These are phyloP conservation scores for Litsea cubeba DNA, from an alignment of 164 flowering plant species.

Conservation along the genomic window DNA sequence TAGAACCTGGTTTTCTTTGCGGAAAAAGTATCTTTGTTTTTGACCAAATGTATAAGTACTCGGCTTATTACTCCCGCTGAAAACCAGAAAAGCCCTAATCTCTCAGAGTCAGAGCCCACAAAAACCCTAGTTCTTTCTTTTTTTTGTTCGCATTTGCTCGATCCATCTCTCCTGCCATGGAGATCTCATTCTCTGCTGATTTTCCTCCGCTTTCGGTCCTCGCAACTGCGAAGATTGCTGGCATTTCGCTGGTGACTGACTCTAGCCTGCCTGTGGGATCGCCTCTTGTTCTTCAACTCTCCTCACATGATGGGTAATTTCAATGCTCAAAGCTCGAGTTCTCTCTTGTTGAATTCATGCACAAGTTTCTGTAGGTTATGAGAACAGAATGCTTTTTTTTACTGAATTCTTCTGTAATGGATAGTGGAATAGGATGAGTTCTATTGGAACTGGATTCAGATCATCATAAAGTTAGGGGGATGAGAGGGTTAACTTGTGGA, in stretches of 20 bases:
- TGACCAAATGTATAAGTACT: too few species aligned
- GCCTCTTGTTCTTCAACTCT: constrained; percentile 34
- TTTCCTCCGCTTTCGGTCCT: constrained; percentile 51
- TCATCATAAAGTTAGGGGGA: not conserved
- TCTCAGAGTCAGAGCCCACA: too few species aligned
- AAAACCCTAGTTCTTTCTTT: too few species aligned
- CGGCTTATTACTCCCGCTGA: too few species aligned
- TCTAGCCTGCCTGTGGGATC: constrained; percentile 45
- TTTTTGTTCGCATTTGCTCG: too few species aligned
- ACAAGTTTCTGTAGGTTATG: too few species aligned
- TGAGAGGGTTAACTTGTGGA: not conserved
- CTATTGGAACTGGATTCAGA: not conserved
- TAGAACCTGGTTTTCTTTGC: too few species aligned
- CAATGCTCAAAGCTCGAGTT: not conserved
- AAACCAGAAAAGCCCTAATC: too few species aligned
- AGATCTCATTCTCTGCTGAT: constrained; percentile 39
- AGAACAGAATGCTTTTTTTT: not conserved
- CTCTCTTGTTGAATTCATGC: not conserved
- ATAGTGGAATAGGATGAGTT: not conserved
- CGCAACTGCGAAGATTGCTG: constrained; percentile 49
- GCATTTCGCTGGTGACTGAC: constrained; percentile 32
- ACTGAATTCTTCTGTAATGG: not conserved
- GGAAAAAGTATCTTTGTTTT: too few species aligned
- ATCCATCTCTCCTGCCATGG: not conserved
- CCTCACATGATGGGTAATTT: constrained; percentile 43